Evolutionary conservation across 371 early-diverging fungal genomes (phyloP), one percentile per base, ranked within the genome.

Genomic region (Mortierella sp.): DNA sequence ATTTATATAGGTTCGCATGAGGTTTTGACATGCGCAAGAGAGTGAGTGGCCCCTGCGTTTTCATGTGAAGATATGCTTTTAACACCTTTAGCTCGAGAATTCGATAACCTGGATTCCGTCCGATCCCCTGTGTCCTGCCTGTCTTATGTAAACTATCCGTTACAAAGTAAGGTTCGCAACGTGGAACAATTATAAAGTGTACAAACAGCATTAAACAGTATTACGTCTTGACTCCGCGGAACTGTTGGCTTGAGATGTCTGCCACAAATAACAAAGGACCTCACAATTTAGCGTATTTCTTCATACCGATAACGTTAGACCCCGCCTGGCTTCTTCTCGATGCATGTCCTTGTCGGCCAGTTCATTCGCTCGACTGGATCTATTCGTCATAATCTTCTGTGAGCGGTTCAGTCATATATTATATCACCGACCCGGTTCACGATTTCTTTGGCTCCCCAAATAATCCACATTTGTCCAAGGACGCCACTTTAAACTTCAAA

Each of bases 11-110:
- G 67, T 66, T 58, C 57, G 16, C 43, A 59, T 16, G 48, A 1
- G 28, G 19, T 13, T 22, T 67, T 59, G 28, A 13, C 55, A 24
- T 36, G 45, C 33, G 58, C 10, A 15, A 48, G n/a, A 45, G n/a
- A 28, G 1, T 15, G 5, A 52, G 70, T 75, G 75, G 75, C 69
- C 75, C 69, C 57, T 75, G 74, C 74, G 67, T 24, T 69, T 66
- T 52, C 74, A 74, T 74, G 74, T 74, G 74, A 74, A 67, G 22
- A 69, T 67, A n/a, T 33, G 36, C 40, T 8, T 8, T 28, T 8
- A 59, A 16, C 38, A 19, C 36, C 60, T 59, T 38, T 19, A 11
- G 41, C 19, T 19, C 19, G 38, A 59, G 41, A 59, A 59, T 38
- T 48, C 48, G 5, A 24, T 24, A 24, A 9, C 38, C 8, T 36